Base-by-base conservation (phyloP, 257 asterid species). In the Lithospermum erythrorhizon region DNA sequence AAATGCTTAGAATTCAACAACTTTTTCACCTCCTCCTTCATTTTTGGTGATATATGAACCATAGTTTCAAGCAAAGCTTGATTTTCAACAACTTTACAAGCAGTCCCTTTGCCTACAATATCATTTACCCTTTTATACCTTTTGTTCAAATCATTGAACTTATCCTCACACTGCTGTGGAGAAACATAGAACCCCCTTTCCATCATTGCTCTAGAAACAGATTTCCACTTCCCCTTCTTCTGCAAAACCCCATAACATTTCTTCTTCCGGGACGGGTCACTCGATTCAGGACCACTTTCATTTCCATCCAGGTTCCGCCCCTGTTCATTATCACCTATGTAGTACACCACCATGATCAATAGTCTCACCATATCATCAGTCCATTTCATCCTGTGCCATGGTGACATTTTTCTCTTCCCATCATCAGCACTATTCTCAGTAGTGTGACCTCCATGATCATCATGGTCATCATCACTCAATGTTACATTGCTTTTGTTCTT, bases 381-480 rank as follows among this genome's bases (percentile, higher is more conserved):
- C 98, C 98, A 93, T 61, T 93, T 93, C 98, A 93, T 83, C 65
- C 98, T 81, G 13, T 89, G 97, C 98, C 98, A 93, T 6, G 87
- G 94, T 2, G 94, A 81, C 61, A 55, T 65, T 20, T 65, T 85
- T 61, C 76, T 73, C 63, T 72, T 81, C 20, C 81, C 93, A 24
- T 87, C 95, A 9, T 78, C 96, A 21, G 65, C 75, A 45, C 86
- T 79, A 64, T 69, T 81, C 16, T 82, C 90, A 4, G 79, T 75
- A 2, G 76, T 63, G n/a, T 63, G 73, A 19, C 23, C 25, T 4
- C 75, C 90, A 47, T 84, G 82, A 45, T 87, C 95, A 22, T 87
- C 98, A n/a, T 41, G 17, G 2, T 14, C 49, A 1, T 90, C 96
- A 64, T 87, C 96, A 61, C 97, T 90, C n/a, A 80, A 66, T 0